Base-by-base conservation (phyloP, 192 early-diverging fungal species). In the Pilaira anomala region DNA sequence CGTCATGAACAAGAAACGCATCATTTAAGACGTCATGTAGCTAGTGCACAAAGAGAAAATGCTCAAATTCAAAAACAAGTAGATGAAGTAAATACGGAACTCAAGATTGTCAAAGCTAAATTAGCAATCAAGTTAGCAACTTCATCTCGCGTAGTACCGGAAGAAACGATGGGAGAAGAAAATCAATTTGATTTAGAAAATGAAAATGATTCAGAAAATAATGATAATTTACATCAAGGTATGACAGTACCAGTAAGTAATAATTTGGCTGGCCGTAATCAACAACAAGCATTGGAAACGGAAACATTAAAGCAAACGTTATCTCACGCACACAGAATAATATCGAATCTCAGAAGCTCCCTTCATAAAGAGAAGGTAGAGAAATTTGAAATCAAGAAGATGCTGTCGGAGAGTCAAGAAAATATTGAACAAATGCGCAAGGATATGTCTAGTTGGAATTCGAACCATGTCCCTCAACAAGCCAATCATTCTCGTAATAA, bases 1-100 rank as follows among this genome's bases (percentile, higher is more conserved):
- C 75, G 81, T 28, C 83, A 82, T 42, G 88, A 90, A 51, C 82
- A 89, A 40, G 87, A 89, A 13, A 79, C 83, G 36, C 40, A 69
- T 1, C 57, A 63, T 8, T 62, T 84, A 70, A 78, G 86, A 8
- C 82, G 81, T n/a, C 77, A 75, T 29, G 55, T 66, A 7, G 76
- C 76, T 25, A 67, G 72, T 9, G 56, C 84, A 8, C 85, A 89
- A 60, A 76, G 85, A 57, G 88, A 92, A 8, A 86, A 85, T 57
- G 53, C 65, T 7, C 67, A 77, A 13, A 54, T 87, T 2, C 16
- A 72, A 7, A 81, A 82, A 58, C 74, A 80, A 48, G 72, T 83
- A 4, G 83, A 89, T 7, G 84, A 83, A 13, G 73, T 92, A 51
- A 82, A 80, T 7, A 78, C 62, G 9, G 80, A 83, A 42, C 74